Evolutionary conservation across 2,329 filamentous ascomycete species (phyloP).

Genomic region (Neocatenulostroma microsporum): DNA sequence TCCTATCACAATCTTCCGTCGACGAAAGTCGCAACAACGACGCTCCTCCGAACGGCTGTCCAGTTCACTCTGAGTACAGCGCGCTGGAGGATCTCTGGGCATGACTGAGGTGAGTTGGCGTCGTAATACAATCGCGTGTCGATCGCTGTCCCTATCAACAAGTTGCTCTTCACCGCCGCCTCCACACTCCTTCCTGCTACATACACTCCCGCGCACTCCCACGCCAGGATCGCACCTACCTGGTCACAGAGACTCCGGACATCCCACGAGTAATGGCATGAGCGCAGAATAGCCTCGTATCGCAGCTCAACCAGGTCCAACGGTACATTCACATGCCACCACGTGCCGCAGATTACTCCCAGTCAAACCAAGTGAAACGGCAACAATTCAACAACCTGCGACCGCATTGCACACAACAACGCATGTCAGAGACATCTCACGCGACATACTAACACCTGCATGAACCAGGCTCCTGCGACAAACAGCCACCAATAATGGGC

Average conservation of each 20-base stretch:
- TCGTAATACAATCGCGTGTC: slow-evolving; percentile 1
- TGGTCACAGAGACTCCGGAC: too few species aligned
- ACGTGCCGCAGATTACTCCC: slow-evolving; percentile 1
- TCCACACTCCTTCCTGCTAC: too few species aligned
- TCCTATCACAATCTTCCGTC: too few species aligned
- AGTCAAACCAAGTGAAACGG: slow-evolving; percentile 2
- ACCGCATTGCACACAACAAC: neutral
- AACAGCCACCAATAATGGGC: slow-evolving; percentile 55
- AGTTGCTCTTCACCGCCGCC: too few species aligned
- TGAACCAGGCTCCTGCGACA: slow-evolving; percentile 11
- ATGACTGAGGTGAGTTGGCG: slow-evolving; percentile 12
- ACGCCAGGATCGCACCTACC: too few species aligned
- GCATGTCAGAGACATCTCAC: neutral
- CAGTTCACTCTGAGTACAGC: slow-evolving; percentile 40
- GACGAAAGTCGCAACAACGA: too few species aligned
- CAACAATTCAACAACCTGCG: neutral
- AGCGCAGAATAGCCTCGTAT: too few species aligned
- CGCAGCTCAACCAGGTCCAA: too few species aligned
- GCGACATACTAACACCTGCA: slow-evolving; percentile 9
- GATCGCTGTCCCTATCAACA: too few species aligned
- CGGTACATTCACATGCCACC: slow-evolving; percentile 7
- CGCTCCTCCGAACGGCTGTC: too few species aligned
- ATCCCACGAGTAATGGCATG: too few species aligned
- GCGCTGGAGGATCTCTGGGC: slow-evolving; percentile 5
- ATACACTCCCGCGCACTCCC: too few species aligned